Conservation (phyloP, 2,329 filamentous ascomycete species). For the Penicillium brasilianum region DNA sequence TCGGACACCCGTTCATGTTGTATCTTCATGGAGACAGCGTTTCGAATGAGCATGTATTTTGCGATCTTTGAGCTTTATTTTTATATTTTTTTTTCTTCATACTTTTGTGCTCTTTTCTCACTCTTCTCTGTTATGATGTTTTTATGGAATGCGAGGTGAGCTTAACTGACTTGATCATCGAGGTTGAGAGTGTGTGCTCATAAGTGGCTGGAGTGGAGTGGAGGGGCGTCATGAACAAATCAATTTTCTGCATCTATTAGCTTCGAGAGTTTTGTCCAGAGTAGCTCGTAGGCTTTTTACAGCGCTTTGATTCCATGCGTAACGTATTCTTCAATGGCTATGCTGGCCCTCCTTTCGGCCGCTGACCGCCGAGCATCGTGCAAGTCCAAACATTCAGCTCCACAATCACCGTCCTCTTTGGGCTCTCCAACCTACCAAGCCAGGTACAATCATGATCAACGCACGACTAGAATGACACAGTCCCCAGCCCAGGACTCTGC, state of each 20-base stretch:
- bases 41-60: constrained; percentile 24
- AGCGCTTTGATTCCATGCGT: not conserved
- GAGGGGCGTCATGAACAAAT: not conserved
- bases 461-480: constrained; percentile 5
- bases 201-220: not conserved
- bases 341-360: not conserved
- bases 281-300: not conserved
- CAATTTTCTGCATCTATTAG: not conserved
- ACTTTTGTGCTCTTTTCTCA: constrained; percentile 1
- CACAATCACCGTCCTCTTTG: not conserved
- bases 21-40: constrained; percentile 22
- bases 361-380: not conserved
- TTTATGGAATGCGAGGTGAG: not conserved
- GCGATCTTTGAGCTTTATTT: constrained; percentile 15
- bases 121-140: not conserved
- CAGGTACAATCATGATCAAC: constrained; percentile 1
- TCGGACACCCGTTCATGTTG: constrained; percentile 16
- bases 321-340: too few species aligned
- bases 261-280: not conserved
- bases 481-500: constrained; percentile 23
- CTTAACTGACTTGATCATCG: not conserved
- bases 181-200: not conserved
- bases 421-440: not conserved
- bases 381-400: not conserved
- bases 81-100: constrained; percentile 6